Evolutionary conservation across 768 basidiomycete species (phyloP).

Genomic region (Porphyrellus cyaneotinctus): DNA sequence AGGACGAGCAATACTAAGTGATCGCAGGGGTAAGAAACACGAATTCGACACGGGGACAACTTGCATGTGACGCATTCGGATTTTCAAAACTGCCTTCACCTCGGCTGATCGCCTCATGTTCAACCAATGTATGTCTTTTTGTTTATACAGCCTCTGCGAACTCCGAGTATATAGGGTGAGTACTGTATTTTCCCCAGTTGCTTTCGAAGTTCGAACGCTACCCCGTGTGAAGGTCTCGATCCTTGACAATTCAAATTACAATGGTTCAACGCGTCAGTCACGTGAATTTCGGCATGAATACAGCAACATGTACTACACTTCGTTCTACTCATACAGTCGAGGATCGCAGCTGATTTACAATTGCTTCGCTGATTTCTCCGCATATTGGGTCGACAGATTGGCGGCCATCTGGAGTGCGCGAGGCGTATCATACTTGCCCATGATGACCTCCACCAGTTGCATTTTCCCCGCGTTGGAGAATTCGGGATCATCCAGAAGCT

Average conservation of each 20-base stretch:
- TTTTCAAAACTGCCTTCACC: too few relatives aligned
- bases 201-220: too few relatives aligned
- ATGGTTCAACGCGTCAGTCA: slow-evolving; percentile 28
- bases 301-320: too few relatives aligned
- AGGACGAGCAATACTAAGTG: background rate
- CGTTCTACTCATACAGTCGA: background rate
- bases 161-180: too few relatives aligned
- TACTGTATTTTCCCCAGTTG: too few relatives aligned
- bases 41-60: slow-evolving; percentile 7
- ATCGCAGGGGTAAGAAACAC: background rate
- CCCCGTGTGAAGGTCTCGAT: too few relatives aligned
- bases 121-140: too few relatives aligned
- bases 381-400: slow-evolving; percentile 23
- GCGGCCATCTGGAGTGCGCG: slow-evolving; percentile 53
- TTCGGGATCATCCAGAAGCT: slow-evolving; percentile 55
- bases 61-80: too few relatives aligned
- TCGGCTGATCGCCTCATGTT: too few relatives aligned
- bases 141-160: too few relatives aligned
- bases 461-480: slow-evolving; percentile 66
- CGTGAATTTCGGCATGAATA: slow-evolving; percentile 13
- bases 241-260: too few relatives aligned
- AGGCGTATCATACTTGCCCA: slow-evolving; percentile 73
- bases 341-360: slow-evolving; percentile 3
- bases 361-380: slow-evolving; percentile 18
- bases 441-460: slow-evolving; percentile 77